Evolutionary conservation across 805 yeast genomes (phyloP).

Genomic region (Wickerhamiella dianesei): DNA sequence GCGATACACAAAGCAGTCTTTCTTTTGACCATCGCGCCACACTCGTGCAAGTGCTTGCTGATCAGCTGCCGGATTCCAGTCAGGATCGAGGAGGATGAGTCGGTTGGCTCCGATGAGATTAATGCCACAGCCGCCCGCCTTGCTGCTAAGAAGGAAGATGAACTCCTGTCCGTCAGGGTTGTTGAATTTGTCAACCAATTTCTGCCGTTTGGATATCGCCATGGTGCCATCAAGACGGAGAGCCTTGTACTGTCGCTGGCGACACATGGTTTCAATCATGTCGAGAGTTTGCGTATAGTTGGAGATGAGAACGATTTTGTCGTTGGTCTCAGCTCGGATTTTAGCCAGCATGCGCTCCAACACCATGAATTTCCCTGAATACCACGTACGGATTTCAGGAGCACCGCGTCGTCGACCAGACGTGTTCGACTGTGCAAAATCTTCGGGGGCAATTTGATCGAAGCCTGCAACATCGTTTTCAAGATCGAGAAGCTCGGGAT

Average conservation of each 20-base stretch:
- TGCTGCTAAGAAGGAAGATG: conserved; percentile 76
- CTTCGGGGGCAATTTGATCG: conserved; percentile 50
- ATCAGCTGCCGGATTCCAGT: conserved; percentile 98
- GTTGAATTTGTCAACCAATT: conserved; percentile 79
- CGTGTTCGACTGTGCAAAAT: conserved; percentile 39
- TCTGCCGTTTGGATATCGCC: conserved; percentile 84
- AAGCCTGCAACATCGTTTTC: conserved; percentile 69
- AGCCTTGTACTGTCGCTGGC: conserved; percentile 57
- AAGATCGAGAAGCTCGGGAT: conserved; percentile 71
- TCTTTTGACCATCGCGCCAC: conserved; percentile 98
- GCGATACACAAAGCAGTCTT: conserved; percentile 88
- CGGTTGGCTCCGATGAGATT: conserved; percentile 94
- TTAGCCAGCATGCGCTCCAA: conserved; percentile 71
- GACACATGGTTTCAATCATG: conserved; percentile 74
- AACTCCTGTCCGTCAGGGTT: conserved; percentile 74
- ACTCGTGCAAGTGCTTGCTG: conserved; percentile 96
- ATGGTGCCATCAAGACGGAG: conserved; percentile 85
- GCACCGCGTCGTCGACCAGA: conserved; percentile 36
- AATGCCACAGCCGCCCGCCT: conserved; percentile 98
- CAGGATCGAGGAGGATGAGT: conserved; percentile 73
- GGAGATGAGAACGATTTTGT: conserved; percentile 86
- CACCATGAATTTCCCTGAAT: conserved; percentile 76
- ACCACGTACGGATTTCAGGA: conserved; percentile 57
- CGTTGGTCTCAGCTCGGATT: conserved; percentile 70
- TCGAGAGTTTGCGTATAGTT: conserved; percentile 93